phyloP scores from a whole-genome alignment of 2,329 filamentous ascomycete species.

The Acephala macrosclerotiorum region DNA sequence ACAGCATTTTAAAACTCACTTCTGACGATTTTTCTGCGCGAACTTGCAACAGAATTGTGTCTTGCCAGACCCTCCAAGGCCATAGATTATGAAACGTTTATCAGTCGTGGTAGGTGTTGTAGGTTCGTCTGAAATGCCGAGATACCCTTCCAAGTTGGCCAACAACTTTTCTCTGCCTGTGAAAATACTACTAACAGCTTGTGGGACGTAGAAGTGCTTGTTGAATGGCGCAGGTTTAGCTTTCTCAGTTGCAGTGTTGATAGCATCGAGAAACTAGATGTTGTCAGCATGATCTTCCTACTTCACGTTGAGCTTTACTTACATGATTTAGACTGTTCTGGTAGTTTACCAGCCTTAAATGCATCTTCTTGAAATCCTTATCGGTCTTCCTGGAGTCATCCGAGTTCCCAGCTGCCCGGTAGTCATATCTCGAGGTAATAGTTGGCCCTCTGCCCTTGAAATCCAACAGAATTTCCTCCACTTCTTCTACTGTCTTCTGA shows the following conservation, averaged over 20 bases:
- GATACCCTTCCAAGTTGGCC: not conserved
- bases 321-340: constrained; percentile 2
- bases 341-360: not conserved
- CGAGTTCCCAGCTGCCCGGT: not conserved
- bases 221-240: not conserved
- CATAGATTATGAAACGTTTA: constrained; percentile 5
- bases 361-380: not conserved
- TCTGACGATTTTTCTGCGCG: not conserved
- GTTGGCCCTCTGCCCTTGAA: not conserved
- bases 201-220: constrained; percentile 7
- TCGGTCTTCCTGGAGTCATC: not conserved
- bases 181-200: constrained; percentile 9
- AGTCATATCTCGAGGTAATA: not conserved
- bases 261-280: not conserved
- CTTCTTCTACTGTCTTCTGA: not conserved
- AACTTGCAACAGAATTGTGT: constrained; percentile 10
- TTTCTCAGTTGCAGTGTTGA: not conserved
- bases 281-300: not conserved
- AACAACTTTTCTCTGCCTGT: not conserved
- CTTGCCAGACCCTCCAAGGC: constrained; percentile 10
- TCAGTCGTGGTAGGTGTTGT: not conserved
- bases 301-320: not conserved
- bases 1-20: not conserved
- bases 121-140: not conserved
- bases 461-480: not conserved